These are phyloP conservation scores for Neospermospora avenae DNA, from an alignment of 2,329 filamentous ascomycete genomes.

Conservation along the genomic window DNA sequence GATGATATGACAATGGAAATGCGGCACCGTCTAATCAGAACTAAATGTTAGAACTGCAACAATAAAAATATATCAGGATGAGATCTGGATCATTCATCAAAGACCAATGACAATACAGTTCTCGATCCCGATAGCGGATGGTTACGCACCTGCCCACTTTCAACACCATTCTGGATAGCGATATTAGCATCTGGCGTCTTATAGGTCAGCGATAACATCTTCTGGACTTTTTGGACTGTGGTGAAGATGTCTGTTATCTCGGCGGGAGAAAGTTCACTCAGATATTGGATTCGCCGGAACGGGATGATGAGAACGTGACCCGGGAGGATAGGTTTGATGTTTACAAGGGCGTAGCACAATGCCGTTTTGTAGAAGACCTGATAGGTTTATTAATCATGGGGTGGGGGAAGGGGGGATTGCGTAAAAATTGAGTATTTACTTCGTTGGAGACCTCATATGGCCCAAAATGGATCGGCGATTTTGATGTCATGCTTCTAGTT, in stretches of 20 bases:
- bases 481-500: constrained; percentile 15
- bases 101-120: no score
- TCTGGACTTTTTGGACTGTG: constrained; percentile 79
- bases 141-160: constrained; percentile 74
- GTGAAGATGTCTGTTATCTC: constrained; percentile 71
- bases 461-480: constrained; percentile 62
- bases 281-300: constrained; percentile 61
- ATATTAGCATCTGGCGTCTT: constrained; percentile 66
- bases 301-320: constrained; percentile 93
- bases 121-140: no score
- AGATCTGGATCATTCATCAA: no score
- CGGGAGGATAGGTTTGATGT: constrained; percentile 89
- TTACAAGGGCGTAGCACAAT: constrained; percentile 83
- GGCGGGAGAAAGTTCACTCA: constrained; percentile 41
- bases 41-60: no score
- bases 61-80: no score
- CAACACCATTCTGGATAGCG: constrained; percentile 87
- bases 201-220: constrained; percentile 63
- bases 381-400: not conserved
- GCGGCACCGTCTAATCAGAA: no score
- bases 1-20: no score
- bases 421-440: no score
- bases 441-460: constrained; percentile 73
- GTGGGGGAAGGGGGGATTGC: not conserved
- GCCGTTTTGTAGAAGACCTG: constrained; percentile 85